A percentile compares a stretch with the other conserved stretches of the same genome.
These are phyloP conservation scores for Cornus kousa DNA, from an alignment of 148 eudicot genomes.

Conservation along the genomic window DNA sequence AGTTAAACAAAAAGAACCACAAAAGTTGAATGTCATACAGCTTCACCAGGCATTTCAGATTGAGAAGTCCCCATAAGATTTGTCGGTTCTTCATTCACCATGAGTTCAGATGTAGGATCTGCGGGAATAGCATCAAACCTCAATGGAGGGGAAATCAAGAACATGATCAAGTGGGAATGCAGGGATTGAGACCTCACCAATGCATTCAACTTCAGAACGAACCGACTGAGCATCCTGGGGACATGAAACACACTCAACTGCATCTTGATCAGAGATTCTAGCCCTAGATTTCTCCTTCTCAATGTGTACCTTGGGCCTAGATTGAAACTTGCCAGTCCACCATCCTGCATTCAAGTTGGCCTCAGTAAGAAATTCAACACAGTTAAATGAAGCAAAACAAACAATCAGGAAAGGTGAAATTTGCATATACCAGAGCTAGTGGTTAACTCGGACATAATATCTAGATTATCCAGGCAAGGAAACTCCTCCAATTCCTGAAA, in stretches of 20 bases:
- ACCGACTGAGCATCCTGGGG: conserved; percentile 14
- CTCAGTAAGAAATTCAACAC: conserved; percentile 4
- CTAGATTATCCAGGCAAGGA: conserved; percentile 38
- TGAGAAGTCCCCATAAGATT: conserved; percentile 23
- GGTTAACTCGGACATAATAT: conserved; percentile 30
- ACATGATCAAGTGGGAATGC: conserved; percentile 26
- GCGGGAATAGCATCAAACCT: conserved; percentile 30
- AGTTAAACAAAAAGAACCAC: background rate
- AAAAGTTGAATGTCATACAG: conserved; percentile 17
- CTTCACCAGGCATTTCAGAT: conserved; percentile 25
- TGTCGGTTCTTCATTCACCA: conserved; percentile 21
- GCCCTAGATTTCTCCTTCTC: conserved; percentile 13
- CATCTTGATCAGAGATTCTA: conserved; percentile 10
- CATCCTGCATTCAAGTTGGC: conserved; percentile 34
- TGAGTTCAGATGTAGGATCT: conserved; percentile 30
- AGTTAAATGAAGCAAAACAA: background rate
- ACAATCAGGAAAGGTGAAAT: conserved; percentile 8
- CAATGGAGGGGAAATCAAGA: conserved; percentile 27
- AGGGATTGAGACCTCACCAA: conserved; percentile 20
- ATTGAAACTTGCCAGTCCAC: conserved; percentile 45
- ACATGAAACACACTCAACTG: conserved; percentile 23
- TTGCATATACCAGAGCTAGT: conserved; percentile 47
- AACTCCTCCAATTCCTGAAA: conserved; percentile 50
- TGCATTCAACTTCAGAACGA: conserved; percentile 36
- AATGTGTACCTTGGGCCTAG: conserved; percentile 53